Evolutionary conservation across 2,329 filamentous ascomycete species (phyloP), one percentile per base, ranked within the genome.

Genomic region (Penicillium capsulatum): DNA sequence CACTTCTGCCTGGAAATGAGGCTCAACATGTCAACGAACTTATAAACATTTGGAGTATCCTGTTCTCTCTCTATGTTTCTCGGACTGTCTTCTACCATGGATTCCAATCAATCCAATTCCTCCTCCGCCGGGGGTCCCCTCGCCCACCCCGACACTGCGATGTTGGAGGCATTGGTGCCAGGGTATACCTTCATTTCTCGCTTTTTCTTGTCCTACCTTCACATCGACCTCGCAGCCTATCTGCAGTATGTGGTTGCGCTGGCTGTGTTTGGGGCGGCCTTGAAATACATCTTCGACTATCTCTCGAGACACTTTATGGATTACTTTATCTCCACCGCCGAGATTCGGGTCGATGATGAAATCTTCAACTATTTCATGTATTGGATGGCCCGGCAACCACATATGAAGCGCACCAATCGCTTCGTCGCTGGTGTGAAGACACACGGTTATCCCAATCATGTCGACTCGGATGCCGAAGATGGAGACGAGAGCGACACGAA

Each of bases 341-440:
- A 82, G 50, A 76, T 87, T 27, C 74, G 80, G 31, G 73, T 77
- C 17, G 81, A 86, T 41, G 83, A 87, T 51, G 83, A 86, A 58
- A 77, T 84, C 40, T 86, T 84, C 67, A 81, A 81, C 55, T 83
- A 84, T 54, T 55, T 86, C 28, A 84, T 86, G 80, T 72, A 71
- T 17, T 86, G 83, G 83, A 73, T 86, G 2, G 73, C 81, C 2
- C 64, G 69, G 22, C 82, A 86, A 60, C 60, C 66, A 3, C 84
- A 85, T 48, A 72, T 79, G 14, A 72, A 75, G 44, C 65, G 68
- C 4, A 76, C 80, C 0, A 77, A 79, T 10, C 73, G 73, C 31
- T 83, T 84, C 48, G 72, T 85, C 8, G 83, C 79, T 28, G 82
- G 81, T 54, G 82, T 80, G 4, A 77, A 76, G 51, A 56, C 81